Base-by-base conservation (phyloP, 2,329 filamentous ascomycete species). In the Colletotrichum sp. region DNA sequence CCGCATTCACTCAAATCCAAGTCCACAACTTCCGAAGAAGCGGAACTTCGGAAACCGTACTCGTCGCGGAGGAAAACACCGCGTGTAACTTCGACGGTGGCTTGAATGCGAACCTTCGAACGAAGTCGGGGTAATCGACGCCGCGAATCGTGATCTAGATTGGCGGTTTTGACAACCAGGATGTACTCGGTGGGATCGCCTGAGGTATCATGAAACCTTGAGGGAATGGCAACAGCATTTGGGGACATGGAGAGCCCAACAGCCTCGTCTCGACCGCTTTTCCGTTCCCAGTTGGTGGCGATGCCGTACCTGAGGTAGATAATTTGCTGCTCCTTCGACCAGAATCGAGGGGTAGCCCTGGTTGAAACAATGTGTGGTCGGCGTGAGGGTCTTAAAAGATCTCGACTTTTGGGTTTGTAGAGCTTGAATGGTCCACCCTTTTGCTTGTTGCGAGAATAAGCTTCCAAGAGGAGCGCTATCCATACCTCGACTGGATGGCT, bases 21-120 rank as follows among this genome's bases (percentile, higher is more conserved):
- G 44, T 49, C 44, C n/a, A 49, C 8, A 44, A 6, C 9, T 4
- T 28, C 26, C 26, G 39, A 12, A 18, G 1, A n/a, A 44, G 39
- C 1, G 39, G 39, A 49, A 3, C 44, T 21, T 0, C 6, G 0
- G 44, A 0, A 49, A 21, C 1, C 44, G 44, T 49, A 21, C n/a
- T 21, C 44, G 2, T 49, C 44, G 2, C 0, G 1, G 2, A 49
- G 44, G 6, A n/a, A 1, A 49, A 21, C 0, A 1, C 44, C n/a
- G n/a, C n/a, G n/a, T 49, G n/a, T 21, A 49, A 21, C 44, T 21
- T 49, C 6, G n/a, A 13, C 18, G 2, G 44, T 1, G 18, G n/a
- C 18, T 2, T 49, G 18, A 3, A 49, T 13, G n/a, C n/a, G 44
- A 49, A 49, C 44, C 10, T 49, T 49, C n/a, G 44, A 49, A 8